Percentiles rank a stretch among this genome's conserved stretches.
Conservation (phyloP, 495 filamentous ascomycete genomes). For the Tuber borchii region DNA sequence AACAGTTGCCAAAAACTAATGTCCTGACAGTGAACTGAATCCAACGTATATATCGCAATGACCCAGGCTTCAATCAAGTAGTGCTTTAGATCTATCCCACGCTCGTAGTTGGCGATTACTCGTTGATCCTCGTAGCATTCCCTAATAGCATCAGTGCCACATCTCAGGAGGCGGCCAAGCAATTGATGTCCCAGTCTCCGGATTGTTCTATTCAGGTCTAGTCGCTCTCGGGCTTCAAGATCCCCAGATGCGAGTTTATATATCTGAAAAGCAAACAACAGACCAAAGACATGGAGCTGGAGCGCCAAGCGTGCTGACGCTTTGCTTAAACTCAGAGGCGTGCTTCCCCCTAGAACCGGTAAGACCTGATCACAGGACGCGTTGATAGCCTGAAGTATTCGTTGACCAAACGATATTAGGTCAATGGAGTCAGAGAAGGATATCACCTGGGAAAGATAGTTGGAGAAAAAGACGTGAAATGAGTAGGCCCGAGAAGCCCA, state of each 20-base stretch:
- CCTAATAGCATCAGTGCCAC: constrained; percentile 51
- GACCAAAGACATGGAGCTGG: constrained; percentile 26
- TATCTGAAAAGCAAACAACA: constrained; percentile 32
- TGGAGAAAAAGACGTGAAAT: constrained; percentile 36
- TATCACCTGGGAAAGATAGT: constrained; percentile 32
- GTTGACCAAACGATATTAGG: constrained; percentile 36
- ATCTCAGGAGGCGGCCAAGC: constrained; percentile 46
- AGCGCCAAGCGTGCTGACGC: constrained; percentile 28
- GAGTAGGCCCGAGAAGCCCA: constrained; percentile 26
- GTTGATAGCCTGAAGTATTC: constrained; percentile 40
- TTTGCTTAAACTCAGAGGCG: constrained; percentile 12
- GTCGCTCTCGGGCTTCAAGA: constrained; percentile 41
- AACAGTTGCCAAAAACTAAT: constrained; percentile 55
- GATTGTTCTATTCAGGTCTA: constrained; percentile 44
- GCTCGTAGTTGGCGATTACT: constrained; percentile 51
- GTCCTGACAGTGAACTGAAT: constrained; percentile 46
- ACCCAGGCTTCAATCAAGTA: constrained; percentile 60
- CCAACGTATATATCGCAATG: constrained; percentile 56
- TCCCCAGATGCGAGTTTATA: constrained; percentile 38
- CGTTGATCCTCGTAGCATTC: constrained; percentile 60
- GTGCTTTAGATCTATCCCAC: constrained; percentile 58
- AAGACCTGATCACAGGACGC: constrained; percentile 31
- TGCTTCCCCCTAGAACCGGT: constrained; percentile 10
- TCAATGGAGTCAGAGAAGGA: constrained; percentile 33
- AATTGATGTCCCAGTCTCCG: constrained; percentile 41